Conservation (phyloP, 225 moss, liverwort and hornwort species). For the Antitrichia curtipendula region DNA sequence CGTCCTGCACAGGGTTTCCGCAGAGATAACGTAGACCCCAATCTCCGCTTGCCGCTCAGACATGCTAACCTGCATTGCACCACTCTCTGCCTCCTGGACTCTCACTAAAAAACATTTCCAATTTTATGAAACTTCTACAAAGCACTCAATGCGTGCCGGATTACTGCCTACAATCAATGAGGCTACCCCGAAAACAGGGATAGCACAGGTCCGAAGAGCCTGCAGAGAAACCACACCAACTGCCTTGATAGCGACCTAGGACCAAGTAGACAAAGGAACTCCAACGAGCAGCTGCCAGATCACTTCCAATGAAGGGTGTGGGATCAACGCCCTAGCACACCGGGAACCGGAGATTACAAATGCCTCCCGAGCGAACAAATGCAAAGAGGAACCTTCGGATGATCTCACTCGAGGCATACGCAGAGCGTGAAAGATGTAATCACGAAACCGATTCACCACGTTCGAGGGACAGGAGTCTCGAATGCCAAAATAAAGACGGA, state of each 20-base stretch:
- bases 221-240: conserved; percentile 1
- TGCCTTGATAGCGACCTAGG: conserved; percentile 9
- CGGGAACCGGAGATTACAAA: background rate
- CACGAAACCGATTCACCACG: background rate
- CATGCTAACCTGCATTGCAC: background rate
- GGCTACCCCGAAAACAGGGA: background rate
- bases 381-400: background rate
- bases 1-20: background rate
- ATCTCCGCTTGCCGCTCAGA: background rate
- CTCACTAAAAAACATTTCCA: background rate
- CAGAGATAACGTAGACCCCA: background rate
- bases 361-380: background rate
- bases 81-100: background rate
- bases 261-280: background rate
- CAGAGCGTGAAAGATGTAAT: background rate
- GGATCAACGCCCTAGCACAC: background rate
- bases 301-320: conserved; percentile 15
- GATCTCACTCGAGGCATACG: background rate
- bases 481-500: background rate
- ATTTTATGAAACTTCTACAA: conserved; percentile 4
- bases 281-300: background rate
- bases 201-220: background rate
- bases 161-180: conserved; percentile 4
- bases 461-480: background rate
- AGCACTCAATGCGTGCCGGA: conserved; percentile 13